Evolutionary conservation across 192 early-diverging fungal genomes (phyloP), one percentile per base, ranked within the genome.

Genomic region (Coemansia asiatica): DNA sequence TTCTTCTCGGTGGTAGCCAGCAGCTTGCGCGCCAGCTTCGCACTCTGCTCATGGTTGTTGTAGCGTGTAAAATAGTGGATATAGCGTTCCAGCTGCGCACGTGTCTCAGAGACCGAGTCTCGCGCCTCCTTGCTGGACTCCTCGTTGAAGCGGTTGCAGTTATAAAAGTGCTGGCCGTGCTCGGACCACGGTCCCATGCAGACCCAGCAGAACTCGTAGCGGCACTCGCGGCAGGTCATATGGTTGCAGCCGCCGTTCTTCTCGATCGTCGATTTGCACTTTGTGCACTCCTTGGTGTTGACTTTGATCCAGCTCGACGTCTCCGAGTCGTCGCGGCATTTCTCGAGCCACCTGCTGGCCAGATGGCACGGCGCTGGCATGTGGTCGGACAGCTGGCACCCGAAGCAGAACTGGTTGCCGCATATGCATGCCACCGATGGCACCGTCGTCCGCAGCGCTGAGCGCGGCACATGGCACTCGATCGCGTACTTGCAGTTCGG

Each of bases 241-340:
- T 99, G 97, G 79, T 98, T 99, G 84, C 97, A 99, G 9, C 97
- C 97, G 54, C 97, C 97, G 75, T 99, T 99, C 85, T 99, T 99
- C 76, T 99, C 97, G 66, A 99, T 98, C 0, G 92, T 95, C 9
- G 93, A 87, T 62, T 88, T 84, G 82, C 97, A 99, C 77, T 95
- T 94, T 35, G 90, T 76, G 78, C 97, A 99, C 72, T 97, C 95
- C 75, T 98, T 96, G 33, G 92, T 94, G 79, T 94, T 87, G 21
- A 88, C 94, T 38, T 90, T 91, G 61, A 98, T 94, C 95, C 96
- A 98, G 76, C 98, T 97, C 22, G 95, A 89, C 16, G 96, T 98
- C 75, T 98, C 95, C 6, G 94, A 95, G 71, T 99, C 97, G 81
- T 99, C 96, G 60, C 86, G 89, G 77, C 96, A 97, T 72, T 98